Percentiles rank a stretch among this genome's conserved stretches.
phyloP scores from a whole-genome alignment of 306 rosid species.

The Cucurbita moschata region DNA sequence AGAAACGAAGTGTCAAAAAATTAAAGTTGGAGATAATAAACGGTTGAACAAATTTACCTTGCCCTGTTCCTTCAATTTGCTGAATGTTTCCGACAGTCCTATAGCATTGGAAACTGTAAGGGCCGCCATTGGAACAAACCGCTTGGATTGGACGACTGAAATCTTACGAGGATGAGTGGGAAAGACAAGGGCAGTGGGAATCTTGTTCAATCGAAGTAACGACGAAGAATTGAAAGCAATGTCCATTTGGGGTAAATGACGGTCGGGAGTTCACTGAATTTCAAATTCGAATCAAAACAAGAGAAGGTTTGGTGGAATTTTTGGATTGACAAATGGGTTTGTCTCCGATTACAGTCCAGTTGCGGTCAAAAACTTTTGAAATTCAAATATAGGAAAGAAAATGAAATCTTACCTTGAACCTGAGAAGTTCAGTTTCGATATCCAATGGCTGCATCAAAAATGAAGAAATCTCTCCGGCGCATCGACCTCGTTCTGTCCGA shows the following conservation, averaged over 20 bases:
- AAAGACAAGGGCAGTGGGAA: background rate
- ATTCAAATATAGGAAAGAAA: background rate
- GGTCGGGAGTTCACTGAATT: background rate
- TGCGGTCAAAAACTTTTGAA: background rate
- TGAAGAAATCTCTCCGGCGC: background rate
- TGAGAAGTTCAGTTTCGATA: background rate
- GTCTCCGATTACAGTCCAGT: background rate
- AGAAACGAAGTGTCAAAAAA: background rate
- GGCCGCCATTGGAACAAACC: constrained; percentile 45
- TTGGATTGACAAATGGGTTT: background rate
- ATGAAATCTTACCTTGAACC: background rate
- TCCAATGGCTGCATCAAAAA: background rate
- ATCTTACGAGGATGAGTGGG: background rate
- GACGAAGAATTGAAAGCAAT: background rate
- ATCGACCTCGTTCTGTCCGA: no score
- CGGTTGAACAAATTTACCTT: constrained; percentile 30
- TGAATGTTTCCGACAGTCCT: constrained; percentile 67
- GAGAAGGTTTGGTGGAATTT: background rate
- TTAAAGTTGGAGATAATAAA: background rate
- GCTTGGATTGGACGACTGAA: constrained; percentile 20
- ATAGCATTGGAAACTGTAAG: constrained; percentile 26
- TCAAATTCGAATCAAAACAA: background rate
- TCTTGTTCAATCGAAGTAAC: background rate
- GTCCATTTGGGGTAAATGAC: background rate
- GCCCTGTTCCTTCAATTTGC: constrained; percentile 40